Conservation (phyloP, 129 eudicot species). For the Apium graveolens region DNA sequence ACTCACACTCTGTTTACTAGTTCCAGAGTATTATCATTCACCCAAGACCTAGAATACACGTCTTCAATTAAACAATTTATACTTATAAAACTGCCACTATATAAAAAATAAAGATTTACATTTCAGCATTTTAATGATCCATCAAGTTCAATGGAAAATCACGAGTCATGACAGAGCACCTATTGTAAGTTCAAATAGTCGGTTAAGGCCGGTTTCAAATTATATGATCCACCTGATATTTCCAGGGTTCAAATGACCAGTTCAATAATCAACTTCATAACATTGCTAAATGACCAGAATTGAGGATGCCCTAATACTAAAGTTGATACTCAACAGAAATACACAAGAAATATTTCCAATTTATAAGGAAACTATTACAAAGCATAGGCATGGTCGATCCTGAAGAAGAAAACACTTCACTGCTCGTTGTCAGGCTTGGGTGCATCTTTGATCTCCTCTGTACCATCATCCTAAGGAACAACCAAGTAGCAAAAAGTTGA, state of each 20-base stretch:
- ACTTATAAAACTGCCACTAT: no score
- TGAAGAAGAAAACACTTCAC: not conserved
- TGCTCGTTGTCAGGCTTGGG: slow-evolving; percentile 32
- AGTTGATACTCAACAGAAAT: slow-evolving; percentile 9
- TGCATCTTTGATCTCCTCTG: slow-evolving; percentile 42
- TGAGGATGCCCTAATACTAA: not conserved
- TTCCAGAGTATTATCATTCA: not conserved
- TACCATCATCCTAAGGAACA: slow-evolving; percentile 23
- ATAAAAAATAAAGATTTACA: not conserved
- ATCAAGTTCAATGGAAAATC: not conserved
- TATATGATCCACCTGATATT: not conserved
- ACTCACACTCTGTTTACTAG: no score
- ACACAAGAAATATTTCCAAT: slow-evolving; percentile 1
- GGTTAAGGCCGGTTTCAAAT: not conserved
- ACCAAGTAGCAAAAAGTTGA: not conserved
- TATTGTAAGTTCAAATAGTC: not conserved
- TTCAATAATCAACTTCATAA: not conserved
- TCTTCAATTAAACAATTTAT: no score
- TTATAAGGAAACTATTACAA: not conserved
- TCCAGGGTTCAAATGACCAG: not conserved
- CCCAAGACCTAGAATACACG: not conserved
- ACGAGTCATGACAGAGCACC: not conserved
- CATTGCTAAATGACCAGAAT: not conserved
- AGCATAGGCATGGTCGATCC: slow-evolving; percentile 8
- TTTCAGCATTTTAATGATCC: not conserved